A percentile compares a stretch with the other conserved stretches of the same genome.
These are phyloP conservation scores for Albophoma yamanashiensis DNA, from an alignment of 2,329 filamentous ascomycete species.

Conservation along the genomic window DNA sequence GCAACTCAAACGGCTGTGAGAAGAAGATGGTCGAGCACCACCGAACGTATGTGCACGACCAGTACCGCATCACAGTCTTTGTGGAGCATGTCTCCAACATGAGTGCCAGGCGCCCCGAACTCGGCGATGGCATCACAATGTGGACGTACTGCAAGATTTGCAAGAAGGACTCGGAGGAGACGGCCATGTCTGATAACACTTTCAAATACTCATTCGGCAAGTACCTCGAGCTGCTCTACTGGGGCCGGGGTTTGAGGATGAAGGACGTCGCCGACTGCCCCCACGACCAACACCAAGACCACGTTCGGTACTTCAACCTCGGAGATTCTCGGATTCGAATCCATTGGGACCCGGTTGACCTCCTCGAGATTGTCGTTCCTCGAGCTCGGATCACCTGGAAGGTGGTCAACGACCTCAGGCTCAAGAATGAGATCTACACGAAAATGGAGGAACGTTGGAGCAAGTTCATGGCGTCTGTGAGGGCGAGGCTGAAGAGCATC, in stretches of 20 bases:
- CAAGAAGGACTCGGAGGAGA: conserved; percentile 78
- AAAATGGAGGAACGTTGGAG: conserved; percentile 74
- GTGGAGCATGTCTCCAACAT: conserved; percentile 51
- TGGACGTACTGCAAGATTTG: conserved; percentile 96
- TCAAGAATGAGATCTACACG: conserved; percentile 86
- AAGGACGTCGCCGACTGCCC: conserved; percentile 62
- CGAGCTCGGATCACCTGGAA: conserved; percentile 91
- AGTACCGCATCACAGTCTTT: conserved; percentile 85
- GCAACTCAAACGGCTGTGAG: conserved; percentile 75
- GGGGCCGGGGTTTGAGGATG: conserved; percentile 73
- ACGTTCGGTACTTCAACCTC: conserved; percentile 86
- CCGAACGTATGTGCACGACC: conserved; percentile 91
- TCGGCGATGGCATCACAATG: conserved; percentile 67
- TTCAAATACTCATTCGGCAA: conserved; percentile 99
- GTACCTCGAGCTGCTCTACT: conserved; percentile 95
- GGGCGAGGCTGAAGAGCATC: conserved; percentile 73
- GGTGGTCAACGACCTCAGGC: conserved; percentile 80
- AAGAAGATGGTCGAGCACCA: conserved; percentile 87
- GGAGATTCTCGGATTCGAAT: conserved; percentile 78
- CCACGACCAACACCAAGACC: conserved; percentile 87
- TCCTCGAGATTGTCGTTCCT: conserved; percentile 91
- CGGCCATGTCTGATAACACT: conserved; percentile 84
- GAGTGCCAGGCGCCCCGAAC: conserved; percentile 28
- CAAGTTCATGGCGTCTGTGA: conserved; percentile 81
- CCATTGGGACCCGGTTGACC: conserved; percentile 84